These are phyloP conservation scores for Neopestalotiopsis sp. DNA, from an alignment of 2,329 filamentous ascomycete species.

Conservation along the genomic window DNA sequence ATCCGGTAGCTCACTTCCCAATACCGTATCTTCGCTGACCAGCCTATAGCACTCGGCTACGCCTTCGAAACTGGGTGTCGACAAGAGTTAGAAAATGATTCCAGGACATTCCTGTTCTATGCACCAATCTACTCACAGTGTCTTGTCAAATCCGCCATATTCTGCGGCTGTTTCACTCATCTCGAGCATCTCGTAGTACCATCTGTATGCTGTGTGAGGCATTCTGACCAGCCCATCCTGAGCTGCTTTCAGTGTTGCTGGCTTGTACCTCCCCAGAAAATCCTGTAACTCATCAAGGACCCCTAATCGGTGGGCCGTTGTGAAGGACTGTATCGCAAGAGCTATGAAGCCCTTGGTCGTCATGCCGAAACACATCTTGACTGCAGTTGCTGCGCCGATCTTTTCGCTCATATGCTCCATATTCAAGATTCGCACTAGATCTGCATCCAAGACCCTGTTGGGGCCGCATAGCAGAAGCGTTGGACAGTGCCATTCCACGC, in stretches of 20 bases:
- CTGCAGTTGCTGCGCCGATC: slow-evolving; percentile 9
- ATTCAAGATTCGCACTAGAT: background rate
- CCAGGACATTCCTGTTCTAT: too few species aligned
- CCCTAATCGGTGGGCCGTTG: slow-evolving; percentile 4
- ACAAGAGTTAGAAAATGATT: background rate
- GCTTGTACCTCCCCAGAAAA: slow-evolving; percentile 7
- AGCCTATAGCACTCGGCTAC: slow-evolving; percentile 7
- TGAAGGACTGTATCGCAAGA: slow-evolving; percentile 7
- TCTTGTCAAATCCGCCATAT: slow-evolving; percentile 12
- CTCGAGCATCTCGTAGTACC: slow-evolving; percentile 9
- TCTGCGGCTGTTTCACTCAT: slow-evolving; percentile 8
- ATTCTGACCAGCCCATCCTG: slow-evolving; percentile 13
- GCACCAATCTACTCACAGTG: background rate
- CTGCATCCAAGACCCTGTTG: background rate
- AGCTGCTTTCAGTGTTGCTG: slow-evolving; percentile 11
- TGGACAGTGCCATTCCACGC: background rate
- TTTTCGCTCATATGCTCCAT: slow-evolving; percentile 14
- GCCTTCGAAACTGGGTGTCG: background rate
- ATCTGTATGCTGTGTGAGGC: slow-evolving; percentile 14
- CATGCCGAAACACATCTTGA: slow-evolving; percentile 15
- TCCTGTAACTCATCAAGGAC: slow-evolving; percentile 10
- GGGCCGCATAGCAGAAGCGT: slow-evolving; percentile 10
- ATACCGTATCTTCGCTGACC: background rate
- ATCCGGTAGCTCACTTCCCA: background rate
- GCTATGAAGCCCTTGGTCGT: slow-evolving; percentile 13